Evolutionary conservation across 1,139 yeast species (phyloP), one percentile per base, ranked within the genome.

Genomic region (Pichia sp.): DNA sequence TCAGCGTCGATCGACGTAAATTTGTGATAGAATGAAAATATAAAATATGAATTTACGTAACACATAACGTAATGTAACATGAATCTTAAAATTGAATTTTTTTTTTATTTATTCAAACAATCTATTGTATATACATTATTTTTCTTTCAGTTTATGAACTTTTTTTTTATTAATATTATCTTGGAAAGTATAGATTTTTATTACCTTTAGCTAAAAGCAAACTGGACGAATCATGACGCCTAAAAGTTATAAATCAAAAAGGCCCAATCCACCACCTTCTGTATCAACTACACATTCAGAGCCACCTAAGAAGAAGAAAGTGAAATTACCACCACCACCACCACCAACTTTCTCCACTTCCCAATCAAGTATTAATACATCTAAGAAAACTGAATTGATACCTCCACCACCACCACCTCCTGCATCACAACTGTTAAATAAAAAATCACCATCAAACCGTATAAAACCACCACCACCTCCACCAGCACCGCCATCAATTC

Each of bases 241-340:
- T 10, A 32, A 32, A 32, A 7, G 11, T 6, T 4, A 32, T 32
- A 32, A 32, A 16, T 22, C 10, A 7, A 32, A 32, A 11, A 22
- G 35, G 26, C 16, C 35, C 16, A 24, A 24, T 4, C 20, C 11
- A 4, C 25, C 37, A n/a, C n/a, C 35, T 1, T 23, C 22, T 7
- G n/a, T 27, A 16, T 27, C 24, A 16, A 20, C 11, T 1, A 12
- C 9, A 35, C 29, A 25, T 7, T 51, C 50, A 10, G 55, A 51
- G 24, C 50, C 51, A 28, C 51, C 48, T 12, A 47, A 42, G 28
- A 47, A 42, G 28, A 47, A 42, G 43, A 32, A 32, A 23, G 40
- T 42, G 4, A 47, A 43, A 26, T 51, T 55, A 12, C 56, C 59
- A 11, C 56, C 58, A 28, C 58, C 58, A 32, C 50, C 52, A n/a